Evolutionary conservation across 805 yeast species (phyloP).

Genomic region (Candida ponderosae): DNA sequence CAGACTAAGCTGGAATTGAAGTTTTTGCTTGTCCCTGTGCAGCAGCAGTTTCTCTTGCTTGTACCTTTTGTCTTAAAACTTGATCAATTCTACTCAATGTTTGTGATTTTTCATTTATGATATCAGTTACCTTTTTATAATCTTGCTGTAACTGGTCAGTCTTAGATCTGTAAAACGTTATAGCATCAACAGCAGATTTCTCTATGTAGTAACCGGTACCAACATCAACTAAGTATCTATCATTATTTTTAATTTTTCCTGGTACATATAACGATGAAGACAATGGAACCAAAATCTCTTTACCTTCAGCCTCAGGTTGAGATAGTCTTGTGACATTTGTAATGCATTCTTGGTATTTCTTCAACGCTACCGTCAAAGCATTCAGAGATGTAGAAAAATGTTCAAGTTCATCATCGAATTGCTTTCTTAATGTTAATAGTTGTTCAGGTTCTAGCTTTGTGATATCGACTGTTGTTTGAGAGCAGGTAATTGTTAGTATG

Average conservation of each 20-base stretch:
- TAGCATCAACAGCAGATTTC: conserved; percentile 60
- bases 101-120: conserved; percentile 68
- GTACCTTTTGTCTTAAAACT: conserved; percentile 44
- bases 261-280: conserved; percentile 87
- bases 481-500: neutral
- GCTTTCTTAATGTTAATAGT: conserved; percentile 72
- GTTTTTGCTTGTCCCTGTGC: conserved; percentile 2
- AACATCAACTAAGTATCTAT: conserved; percentile 79
- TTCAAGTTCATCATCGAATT: conserved; percentile 76
- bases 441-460: conserved; percentile 75
- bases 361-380: conserved; percentile 76
- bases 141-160: conserved; percentile 67
- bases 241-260: conserved; percentile 59
- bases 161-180: conserved; percentile 64
- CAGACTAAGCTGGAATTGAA: neutral
- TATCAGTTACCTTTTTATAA: conserved; percentile 60
- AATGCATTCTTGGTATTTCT: conserved; percentile 75
- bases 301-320: conserved; percentile 30
- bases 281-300: conserved; percentile 72
- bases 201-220: conserved; percentile 96
- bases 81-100: conserved; percentile 54
- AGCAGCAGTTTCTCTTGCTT: conserved; percentile 26
- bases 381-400: conserved; percentile 79
- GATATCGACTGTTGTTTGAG: conserved; percentile 43
- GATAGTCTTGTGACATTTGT: conserved; percentile 55